Evolutionary conservation across 169 alveolate species (phyloP).

Genomic region (Cryptosporidium ryanae): DNA sequence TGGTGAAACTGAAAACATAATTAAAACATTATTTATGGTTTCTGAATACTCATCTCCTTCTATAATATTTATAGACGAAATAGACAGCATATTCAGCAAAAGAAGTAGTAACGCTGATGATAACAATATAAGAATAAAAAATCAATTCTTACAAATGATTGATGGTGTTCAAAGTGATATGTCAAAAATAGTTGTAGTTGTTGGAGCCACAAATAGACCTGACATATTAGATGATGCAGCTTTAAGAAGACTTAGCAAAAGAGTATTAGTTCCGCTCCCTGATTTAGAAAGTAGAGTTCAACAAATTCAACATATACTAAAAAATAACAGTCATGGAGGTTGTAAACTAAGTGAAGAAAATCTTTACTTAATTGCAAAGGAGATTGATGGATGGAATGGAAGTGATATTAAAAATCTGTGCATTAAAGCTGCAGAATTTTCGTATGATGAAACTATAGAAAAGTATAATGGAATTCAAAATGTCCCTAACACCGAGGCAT

Average conservation of each 20-base stretch:
- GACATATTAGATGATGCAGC: conserved; percentile 96
- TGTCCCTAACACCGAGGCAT: conserved; percentile 83
- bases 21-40: conserved; percentile 89
- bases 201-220: conserved; percentile 95
- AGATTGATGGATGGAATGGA: conserved; percentile 88
- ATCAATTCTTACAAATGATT: conserved; percentile 91
- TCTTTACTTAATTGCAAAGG: conserved; percentile 78
- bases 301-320: conserved; percentile 84
- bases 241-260: conserved; percentile 90
- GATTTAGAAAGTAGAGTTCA: conserved; percentile 87
- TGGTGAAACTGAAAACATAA: conserved; percentile 94
- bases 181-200: conserved; percentile 86
- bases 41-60: conserved; percentile 92
- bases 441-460: conserved; percentile 88
- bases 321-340: conserved; percentile 82
- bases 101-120: conserved; percentile 91
- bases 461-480: conserved; percentile 85
- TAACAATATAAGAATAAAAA: conserved; percentile 90
- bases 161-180: conserved; percentile 92
- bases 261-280: conserved; percentile 93
- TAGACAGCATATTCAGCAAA: conserved; percentile 91
- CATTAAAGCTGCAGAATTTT: conserved; percentile 88
- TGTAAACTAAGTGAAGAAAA: conserved; percentile 83
- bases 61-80: conserved; percentile 93
- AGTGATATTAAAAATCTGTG: conserved; percentile 87